A percentile compares a stretch with the other conserved stretches of the same genome.
These are phyloP conservation scores for Pholiota molesta DNA, from an alignment of 768 basidiomycete species.

Conservation along the genomic window DNA sequence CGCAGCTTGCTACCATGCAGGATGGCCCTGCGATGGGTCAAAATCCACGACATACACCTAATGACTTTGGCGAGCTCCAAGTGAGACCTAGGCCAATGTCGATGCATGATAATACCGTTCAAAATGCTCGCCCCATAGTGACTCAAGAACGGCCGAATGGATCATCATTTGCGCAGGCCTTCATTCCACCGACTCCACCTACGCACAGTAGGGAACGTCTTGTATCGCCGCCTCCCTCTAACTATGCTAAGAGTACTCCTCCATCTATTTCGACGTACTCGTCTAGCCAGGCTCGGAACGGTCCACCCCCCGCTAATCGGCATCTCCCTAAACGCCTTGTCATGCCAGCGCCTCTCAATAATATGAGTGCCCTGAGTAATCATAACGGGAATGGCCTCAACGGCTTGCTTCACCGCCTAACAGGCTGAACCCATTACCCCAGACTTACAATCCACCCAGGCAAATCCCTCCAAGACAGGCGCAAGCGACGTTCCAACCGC, in stretches of 20 bases:
- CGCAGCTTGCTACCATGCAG: neutral
- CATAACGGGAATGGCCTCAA: neutral
- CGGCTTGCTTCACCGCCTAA: neutral
- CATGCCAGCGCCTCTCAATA: slow-evolving; percentile 73
- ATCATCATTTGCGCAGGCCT: neutral
- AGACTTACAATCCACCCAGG: slow-evolving; percentile 7
- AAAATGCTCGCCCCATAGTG: neutral
- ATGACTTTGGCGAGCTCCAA: neutral
- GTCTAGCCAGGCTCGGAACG: slow-evolving; percentile 26
- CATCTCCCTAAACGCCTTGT: slow-evolving; percentile 66
- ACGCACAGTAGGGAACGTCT: slow-evolving; percentile 9
- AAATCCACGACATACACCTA: neutral
- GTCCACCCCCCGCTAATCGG: slow-evolving; percentile 25
- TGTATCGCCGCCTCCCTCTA: neutral
- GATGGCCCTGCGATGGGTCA: neutral
- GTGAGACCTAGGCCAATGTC: neutral
- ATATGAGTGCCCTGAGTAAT: neutral
- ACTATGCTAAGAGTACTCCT: slow-evolving; percentile 25
- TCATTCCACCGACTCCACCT: neutral
- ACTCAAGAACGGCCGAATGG: neutral
- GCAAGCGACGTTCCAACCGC: slow-evolving; percentile 16
- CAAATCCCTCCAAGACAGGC: slow-evolving; percentile 16
- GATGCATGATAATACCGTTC: neutral
- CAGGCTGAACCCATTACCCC: neutral
- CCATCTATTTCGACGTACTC: slow-evolving; percentile 28